Conservation (phyloP, 2,329 filamentous ascomycete genomes). For the Pestalotiopsis sp. region DNA sequence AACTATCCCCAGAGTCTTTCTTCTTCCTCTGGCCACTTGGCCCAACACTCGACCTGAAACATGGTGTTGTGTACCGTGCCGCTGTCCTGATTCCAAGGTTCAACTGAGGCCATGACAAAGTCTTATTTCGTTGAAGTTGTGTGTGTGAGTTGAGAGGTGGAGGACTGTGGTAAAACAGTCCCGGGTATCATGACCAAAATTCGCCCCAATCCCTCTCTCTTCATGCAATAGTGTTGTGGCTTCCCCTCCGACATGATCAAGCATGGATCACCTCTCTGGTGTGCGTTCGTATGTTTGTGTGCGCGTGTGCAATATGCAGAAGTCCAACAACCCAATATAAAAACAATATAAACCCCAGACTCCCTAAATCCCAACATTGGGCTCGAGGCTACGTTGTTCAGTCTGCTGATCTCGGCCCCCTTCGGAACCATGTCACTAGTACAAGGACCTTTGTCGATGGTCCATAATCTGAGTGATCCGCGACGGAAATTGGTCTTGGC, state of each 20-base stretch:
- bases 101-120: slow-evolving; percentile 2
- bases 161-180: slow-evolving; percentile 3
- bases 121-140: background rate
- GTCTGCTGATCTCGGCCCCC: background rate
- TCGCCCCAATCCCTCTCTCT: background rate
- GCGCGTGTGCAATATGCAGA: background rate
- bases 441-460: background rate
- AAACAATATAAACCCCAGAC: background rate
- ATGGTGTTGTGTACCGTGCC: background rate
- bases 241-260: background rate
- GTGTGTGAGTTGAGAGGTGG: slow-evolving; percentile 6
- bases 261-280: background rate
- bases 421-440: background rate
- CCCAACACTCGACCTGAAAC: background rate
- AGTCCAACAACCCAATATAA: background rate
- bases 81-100: background rate
- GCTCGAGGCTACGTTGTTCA: background rate
- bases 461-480: background rate
- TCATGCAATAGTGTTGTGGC: slow-evolving; percentile 5
- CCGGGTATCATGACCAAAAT: slow-evolving; percentile 14
- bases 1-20: background rate
- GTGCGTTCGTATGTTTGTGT: no score
- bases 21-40: background rate
- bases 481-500: background rate
- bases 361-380: slow-evolving; percentile 1